Evolutionary conservation across 176 grass and related monocot species (phyloP).

Genomic region (Leersia perrieri): DNA sequence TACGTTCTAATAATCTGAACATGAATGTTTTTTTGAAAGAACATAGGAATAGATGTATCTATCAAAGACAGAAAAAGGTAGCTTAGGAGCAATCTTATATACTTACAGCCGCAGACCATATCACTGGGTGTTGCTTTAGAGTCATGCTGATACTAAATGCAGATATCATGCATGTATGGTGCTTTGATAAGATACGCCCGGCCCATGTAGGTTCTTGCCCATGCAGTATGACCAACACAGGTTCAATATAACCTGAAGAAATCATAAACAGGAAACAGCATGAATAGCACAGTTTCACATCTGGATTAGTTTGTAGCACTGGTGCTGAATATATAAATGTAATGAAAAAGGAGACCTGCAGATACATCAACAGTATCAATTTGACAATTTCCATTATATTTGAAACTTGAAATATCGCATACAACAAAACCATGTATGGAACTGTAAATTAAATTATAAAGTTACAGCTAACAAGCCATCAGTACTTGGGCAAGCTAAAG

Average conservation of each 20-base stretch:
- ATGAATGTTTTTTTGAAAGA: not conserved
- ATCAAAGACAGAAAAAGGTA: conserved; percentile 30
- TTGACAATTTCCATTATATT: not conserved
- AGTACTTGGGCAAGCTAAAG: not conserved
- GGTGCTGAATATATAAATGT: conserved; percentile 1
- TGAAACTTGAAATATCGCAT: not conserved
- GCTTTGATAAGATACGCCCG: conserved; percentile 87
- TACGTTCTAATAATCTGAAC: not conserved
- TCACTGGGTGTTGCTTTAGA: conserved; percentile 89
- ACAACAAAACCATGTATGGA: not conserved
- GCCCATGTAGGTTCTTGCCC: conserved; percentile 92
- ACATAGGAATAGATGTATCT: not conserved
- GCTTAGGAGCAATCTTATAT: conserved; percentile 19
- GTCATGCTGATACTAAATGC: conserved; percentile 94
- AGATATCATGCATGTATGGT: conserved; percentile 87
- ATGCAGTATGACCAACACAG: conserved; percentile 93
- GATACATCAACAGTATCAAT: conserved; percentile 1
- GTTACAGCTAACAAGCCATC: not conserved
- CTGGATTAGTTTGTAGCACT: not conserved
- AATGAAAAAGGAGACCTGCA: conserved; percentile 6
- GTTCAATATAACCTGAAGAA: conserved; percentile 90
- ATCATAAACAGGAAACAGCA: conserved; percentile 21
- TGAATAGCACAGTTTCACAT: not conserved
- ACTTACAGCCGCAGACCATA: conserved; percentile 97
- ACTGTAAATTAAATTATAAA: not conserved